Conservation (phyloP, 768 basidiomycete genomes). For the Mycena epipterygia region DNA sequence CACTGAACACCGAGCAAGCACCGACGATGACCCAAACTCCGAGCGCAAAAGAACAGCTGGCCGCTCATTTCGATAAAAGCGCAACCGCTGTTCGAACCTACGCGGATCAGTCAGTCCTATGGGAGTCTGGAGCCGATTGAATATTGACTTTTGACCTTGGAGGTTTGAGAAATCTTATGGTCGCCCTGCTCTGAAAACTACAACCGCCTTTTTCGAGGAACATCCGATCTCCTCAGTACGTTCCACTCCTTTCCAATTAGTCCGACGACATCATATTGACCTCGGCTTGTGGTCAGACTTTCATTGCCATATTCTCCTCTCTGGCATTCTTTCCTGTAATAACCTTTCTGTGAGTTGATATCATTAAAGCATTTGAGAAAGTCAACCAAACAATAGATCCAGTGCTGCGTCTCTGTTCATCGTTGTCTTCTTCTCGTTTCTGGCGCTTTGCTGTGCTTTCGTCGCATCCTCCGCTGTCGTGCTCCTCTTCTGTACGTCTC, state of each 20-base stretch:
- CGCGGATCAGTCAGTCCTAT: slow-evolving; percentile 49
- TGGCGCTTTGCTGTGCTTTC: slow-evolving; percentile 52
- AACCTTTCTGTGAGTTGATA: slow-evolving; percentile 54
- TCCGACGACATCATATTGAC: slow-evolving; percentile 1
- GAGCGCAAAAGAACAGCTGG: slow-evolving; percentile 38
- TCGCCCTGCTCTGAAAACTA: slow-evolving; percentile 52
- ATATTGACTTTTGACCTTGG: too few relatives aligned
- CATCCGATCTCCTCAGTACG: slow-evolving; percentile 51
- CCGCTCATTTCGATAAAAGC: slow-evolving; percentile 53
- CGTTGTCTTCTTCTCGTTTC: slow-evolving; percentile 48
- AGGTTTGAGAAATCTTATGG: slow-evolving; percentile 62
- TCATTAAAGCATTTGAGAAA: neutral
- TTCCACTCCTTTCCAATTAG: slow-evolving; percentile 4
- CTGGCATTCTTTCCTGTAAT: slow-evolving; percentile 51
- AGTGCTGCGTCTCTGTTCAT: slow-evolving; percentile 49
- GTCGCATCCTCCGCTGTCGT: slow-evolving; percentile 48
- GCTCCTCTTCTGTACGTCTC: slow-evolving; percentile 47
- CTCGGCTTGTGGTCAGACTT: slow-evolving; percentile 47
- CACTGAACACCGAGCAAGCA: slow-evolving; percentile 16
- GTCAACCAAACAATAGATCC: neutral
- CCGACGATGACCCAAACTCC: slow-evolving; percentile 33
- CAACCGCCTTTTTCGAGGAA: slow-evolving; percentile 49
- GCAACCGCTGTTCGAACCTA: slow-evolving; percentile 51
- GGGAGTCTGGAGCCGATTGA: too few relatives aligned
- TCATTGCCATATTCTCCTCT: slow-evolving; percentile 53